Evolutionary conservation across 805 yeast species (phyloP), one percentile per base, ranked within the genome.

Genomic region (Candida fluviatilis): DNA sequence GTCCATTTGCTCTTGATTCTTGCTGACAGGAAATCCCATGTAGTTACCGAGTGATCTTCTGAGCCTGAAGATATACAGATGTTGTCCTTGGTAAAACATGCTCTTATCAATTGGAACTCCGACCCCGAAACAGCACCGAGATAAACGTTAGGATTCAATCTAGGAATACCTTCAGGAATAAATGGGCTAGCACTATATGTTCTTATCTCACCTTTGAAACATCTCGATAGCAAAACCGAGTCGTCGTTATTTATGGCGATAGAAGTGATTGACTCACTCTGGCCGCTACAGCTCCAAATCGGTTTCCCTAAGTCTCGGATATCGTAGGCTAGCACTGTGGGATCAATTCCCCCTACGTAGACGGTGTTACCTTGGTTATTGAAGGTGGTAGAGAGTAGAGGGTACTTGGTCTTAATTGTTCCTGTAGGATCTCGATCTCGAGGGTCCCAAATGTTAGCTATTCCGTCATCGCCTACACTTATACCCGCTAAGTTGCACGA

Each of bases 391-490:
- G 85, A 65, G 15, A 84, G 56, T 1, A 85, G 48, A 0, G 95
- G 93, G 48, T 66, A 82, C 2, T 69, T 70, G 0, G 81, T 70
- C 16, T 60, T 54, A 38, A 78, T 58, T 6, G 47, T 49, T 2
- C 54, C 45, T 1, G 71, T 61, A 2, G 73, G 62, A 2, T 50
- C 47, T 47, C 76, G 81, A n/a, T 71, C 65, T 39, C 88, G 60
- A 17, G 66, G 57, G 47, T 86, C 95, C 91, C 91, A 86, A 1
- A 81, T 36, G 6, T 64, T 62, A 1, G 75, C 64, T 2, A 59
- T 42, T 0, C 89, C 87, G 49, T 81, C 88, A 47, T 86, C 95
- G 7, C 81, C 70, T 3, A 76, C 86, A 26, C 85, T 73, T 8
- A 54, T 38, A 2, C 75, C 69, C 1, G 37, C 8, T 6, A 60